phyloP scores from a whole-genome alignment of 768 basidiomycete species.

The Zangia roseola region DNA sequence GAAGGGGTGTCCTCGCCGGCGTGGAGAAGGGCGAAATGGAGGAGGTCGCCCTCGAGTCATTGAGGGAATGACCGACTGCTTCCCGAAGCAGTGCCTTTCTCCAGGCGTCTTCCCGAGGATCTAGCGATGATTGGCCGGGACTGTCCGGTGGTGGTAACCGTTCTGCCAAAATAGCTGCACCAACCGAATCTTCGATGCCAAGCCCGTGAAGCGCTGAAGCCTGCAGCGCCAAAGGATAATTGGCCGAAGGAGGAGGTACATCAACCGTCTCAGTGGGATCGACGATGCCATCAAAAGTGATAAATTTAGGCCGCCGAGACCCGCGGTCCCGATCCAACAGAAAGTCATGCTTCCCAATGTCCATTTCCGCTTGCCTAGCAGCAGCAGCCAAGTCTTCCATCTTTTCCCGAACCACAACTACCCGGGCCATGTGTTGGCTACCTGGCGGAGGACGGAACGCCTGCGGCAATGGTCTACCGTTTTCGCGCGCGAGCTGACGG shows the following conservation, averaged over 20 bases:
- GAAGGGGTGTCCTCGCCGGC: conserved; percentile 31
- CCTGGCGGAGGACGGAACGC: conserved; percentile 31
- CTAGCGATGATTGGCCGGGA: conserved; percentile 56
- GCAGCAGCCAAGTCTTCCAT: conserved; percentile 69
- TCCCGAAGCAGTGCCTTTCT: conserved; percentile 71
- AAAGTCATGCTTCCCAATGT: conserved; percentile 57
- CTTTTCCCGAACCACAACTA: conserved; percentile 82
- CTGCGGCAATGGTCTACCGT: conserved; percentile 37
- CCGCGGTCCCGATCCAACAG: conserved; percentile 44
- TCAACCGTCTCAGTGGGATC: conserved; percentile 87
- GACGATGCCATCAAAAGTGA: conserved; percentile 56
- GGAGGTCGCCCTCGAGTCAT: conserved; percentile 49
- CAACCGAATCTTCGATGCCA: conserved; percentile 71
- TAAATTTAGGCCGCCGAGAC: conserved; percentile 38
- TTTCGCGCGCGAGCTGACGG: conserved; percentile 39
- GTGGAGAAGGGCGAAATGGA: conserved; percentile 37
- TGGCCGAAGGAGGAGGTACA: conserved; percentile 64
- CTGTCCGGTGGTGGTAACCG: conserved; percentile 64
- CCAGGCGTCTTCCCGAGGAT: conserved; percentile 66
- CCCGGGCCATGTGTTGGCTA: conserved; percentile 50
- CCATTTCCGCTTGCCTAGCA: conserved; percentile 73
- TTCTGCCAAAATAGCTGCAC: conserved; percentile 74
- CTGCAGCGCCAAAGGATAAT: conserved; percentile 73
- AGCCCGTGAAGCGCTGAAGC: conserved; percentile 71
- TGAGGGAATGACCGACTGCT: conserved; percentile 76